Conservation (phyloP, 805 yeast genomes). For the Priceomyces fermenticarens region DNA sequence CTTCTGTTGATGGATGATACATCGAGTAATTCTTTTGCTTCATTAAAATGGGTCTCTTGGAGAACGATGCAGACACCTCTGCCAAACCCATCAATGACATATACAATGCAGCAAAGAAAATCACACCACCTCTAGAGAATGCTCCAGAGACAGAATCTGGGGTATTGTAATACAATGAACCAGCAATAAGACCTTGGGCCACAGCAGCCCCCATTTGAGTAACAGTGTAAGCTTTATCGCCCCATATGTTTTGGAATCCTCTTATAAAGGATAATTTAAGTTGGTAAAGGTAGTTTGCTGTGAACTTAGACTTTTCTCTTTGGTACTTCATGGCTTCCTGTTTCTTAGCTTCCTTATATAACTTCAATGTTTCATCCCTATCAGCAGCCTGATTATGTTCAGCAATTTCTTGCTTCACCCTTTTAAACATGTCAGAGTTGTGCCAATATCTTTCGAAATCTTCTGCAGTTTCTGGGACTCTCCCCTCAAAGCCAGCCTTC, state of each 20-base stretch:
- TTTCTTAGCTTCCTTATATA: slow-evolving; percentile 30
- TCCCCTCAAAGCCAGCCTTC: slow-evolving; percentile 44
- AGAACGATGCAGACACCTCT: slow-evolving; percentile 32
- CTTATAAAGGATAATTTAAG: slow-evolving; percentile 46
- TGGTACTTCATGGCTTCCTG: slow-evolving; percentile 37
- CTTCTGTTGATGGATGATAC: slow-evolving; percentile 28
- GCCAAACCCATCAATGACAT: slow-evolving; percentile 49
- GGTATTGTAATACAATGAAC: slow-evolving; percentile 59
- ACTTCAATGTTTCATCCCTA: slow-evolving; percentile 23
- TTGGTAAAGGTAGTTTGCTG: slow-evolving; percentile 47
- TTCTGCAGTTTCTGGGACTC: slow-evolving; percentile 58
- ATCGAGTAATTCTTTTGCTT: slow-evolving; percentile 26
- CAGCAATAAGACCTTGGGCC: slow-evolving; percentile 57
- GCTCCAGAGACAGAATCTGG: slow-evolving; percentile 52
- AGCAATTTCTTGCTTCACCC: slow-evolving; percentile 20
- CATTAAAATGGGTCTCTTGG: slow-evolving; percentile 24
- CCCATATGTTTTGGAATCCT: slow-evolving; percentile 52
- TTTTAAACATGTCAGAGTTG: slow-evolving; percentile 34
- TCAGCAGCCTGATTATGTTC: slow-evolving; percentile 10
- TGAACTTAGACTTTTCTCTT: slow-evolving; percentile 39
- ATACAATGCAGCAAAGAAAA: slow-evolving; percentile 59
- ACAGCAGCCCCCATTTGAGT: slow-evolving; percentile 47
- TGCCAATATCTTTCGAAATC: slow-evolving; percentile 64
- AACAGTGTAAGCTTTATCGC: slow-evolving; percentile 52
- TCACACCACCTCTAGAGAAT: slow-evolving; percentile 60